Evolutionary conservation across 1,284 basidiomycete species (phyloP), one percentile per base, ranked within the genome.

Genomic region (Testicularia cyperi): DNA sequence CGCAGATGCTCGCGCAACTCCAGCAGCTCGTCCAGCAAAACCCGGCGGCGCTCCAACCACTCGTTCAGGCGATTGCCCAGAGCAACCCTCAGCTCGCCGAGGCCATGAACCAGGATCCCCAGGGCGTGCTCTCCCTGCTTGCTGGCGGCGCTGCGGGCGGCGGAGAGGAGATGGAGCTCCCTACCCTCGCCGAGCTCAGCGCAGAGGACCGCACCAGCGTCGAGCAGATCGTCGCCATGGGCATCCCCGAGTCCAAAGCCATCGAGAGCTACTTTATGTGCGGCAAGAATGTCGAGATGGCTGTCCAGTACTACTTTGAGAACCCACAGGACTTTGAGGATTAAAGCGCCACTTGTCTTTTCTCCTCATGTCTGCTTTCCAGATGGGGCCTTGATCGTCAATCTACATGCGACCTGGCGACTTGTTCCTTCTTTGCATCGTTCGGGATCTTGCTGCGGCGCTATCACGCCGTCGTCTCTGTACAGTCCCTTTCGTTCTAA

Each of bases 281-380:
- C 35, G 74, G 70, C 16, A 57, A 67, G 32, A 76, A 76, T 37
- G 57, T 75, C 31, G 74, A 76, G 43, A 72, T 75, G 70, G 73
- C 73, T 5, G 66, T 75, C 15, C 72, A 74, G 53, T 75, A 74
- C 43, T 75, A 75, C 42, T 75, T 73, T 46, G 73, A 73, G 41
- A 66, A 66, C 31, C 63, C 63, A 28, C 58, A 62, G 51, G 63
- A 66, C 38, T 66, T 66, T 20, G 63, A 66, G n/a, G 63, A 66
- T 40, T 66, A 28, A 46, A 14, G 10, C 14, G n/a, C n/a, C n/a
- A n/a, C n/a, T n/a, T n/a, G n/a, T n/a, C n/a, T n/a, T n/a, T n/a
- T n/a, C n/a, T n/a, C n/a, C n/a, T n/a, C n/a, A n/a, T n/a, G n/a
- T n/a, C n/a, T n/a, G n/a, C n/a, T n/a, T n/a, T n/a, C n/a, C n/a